phyloP scores from a whole-genome alignment of 78 protist species.

The Isochrysis galbana region DNA sequence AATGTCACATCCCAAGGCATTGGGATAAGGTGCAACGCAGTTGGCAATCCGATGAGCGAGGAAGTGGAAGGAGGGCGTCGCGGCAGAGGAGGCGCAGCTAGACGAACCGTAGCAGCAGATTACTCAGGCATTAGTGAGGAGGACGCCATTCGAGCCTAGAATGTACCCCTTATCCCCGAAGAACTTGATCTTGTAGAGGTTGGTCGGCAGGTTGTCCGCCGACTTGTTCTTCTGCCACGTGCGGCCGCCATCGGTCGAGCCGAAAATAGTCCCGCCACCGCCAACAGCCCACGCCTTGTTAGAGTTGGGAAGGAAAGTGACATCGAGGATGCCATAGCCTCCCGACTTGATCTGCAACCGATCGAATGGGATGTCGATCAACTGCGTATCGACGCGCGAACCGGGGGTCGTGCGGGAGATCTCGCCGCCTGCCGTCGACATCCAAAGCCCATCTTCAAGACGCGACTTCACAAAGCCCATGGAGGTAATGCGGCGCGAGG shows the following conservation, averaged over 20 bases:
- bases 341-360: not conserved
- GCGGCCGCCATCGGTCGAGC: not conserved
- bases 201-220: constrained; percentile 19
- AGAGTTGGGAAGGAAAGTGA: not conserved
- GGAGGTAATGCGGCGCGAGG: not conserved
- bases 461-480: not conserved
- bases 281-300: constrained; percentile 15
- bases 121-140: not conserved
- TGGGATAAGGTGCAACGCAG: too few species aligned
- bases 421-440: constrained; percentile 16
- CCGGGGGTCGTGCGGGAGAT: not conserved
- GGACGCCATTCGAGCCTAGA: not conserved
- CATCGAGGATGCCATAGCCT: constrained; percentile 3
- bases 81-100: too few species aligned
- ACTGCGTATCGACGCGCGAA: not conserved
- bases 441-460: not conserved
- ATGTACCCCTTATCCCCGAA: not conserved
- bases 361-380: constrained; percentile 15
- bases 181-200: constrained; percentile 29
- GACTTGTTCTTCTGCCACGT: not conserved
- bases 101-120: not conserved
- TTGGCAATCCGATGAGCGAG: too few species aligned
- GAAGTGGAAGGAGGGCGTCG: too few species aligned
- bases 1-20: too few species aligned
- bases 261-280: not conserved